These are phyloP conservation scores for Penicillium italicum DNA, from an alignment of 2,329 filamentous ascomycete genomes.

Conservation along the genomic window DNA sequence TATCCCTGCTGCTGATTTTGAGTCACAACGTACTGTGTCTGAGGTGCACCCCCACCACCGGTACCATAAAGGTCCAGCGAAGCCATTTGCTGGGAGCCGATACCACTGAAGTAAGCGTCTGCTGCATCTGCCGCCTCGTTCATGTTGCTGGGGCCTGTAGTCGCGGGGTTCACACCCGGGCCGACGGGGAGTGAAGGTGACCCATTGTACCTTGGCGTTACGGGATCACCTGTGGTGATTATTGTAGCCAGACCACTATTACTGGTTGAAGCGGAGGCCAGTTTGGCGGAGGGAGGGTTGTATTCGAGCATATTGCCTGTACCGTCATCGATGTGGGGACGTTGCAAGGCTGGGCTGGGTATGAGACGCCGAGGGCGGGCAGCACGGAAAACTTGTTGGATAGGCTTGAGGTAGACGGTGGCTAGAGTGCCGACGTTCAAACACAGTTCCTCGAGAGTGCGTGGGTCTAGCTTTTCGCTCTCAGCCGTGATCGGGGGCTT, in stretches of 20 bases:
- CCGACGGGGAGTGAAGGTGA: constrained; percentile 49
- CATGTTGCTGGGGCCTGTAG: constrained; percentile 58
- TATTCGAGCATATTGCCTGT: constrained; percentile 29
- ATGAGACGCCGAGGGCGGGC: constrained; percentile 75
- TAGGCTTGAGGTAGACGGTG: constrained; percentile 95
- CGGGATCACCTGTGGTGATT: constrained; percentile 30
- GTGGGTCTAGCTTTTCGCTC: constrained; percentile 85
- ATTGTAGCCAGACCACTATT: constrained; percentile 28
- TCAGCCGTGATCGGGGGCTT: constrained; percentile 96
- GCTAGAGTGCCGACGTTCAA: constrained; percentile 93
- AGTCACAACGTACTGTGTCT: constrained; percentile 65
- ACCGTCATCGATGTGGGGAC: constrained; percentile 50
- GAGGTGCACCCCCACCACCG: constrained; percentile 54
- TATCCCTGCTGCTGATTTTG: constrained; percentile 76
- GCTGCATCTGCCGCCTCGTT: constrained; percentile 75
- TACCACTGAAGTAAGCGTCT: constrained; percentile 81
- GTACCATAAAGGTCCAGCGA: constrained; percentile 66
- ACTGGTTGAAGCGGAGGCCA: constrained; percentile 26
- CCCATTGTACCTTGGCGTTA: constrained; percentile 28
- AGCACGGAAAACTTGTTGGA: constrained; percentile 91
- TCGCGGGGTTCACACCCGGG: constrained; percentile 69
- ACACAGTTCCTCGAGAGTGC: constrained; percentile 94
- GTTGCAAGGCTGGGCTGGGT: constrained; percentile 83
- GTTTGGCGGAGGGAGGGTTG: constrained; percentile 37
- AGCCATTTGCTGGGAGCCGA: constrained; percentile 71